A percentile compares a stretch with the other conserved stretches of the same genome.
Conservation (phyloP, 1,284 basidiomycete genomes). For the Trametes hirsuta region DNA sequence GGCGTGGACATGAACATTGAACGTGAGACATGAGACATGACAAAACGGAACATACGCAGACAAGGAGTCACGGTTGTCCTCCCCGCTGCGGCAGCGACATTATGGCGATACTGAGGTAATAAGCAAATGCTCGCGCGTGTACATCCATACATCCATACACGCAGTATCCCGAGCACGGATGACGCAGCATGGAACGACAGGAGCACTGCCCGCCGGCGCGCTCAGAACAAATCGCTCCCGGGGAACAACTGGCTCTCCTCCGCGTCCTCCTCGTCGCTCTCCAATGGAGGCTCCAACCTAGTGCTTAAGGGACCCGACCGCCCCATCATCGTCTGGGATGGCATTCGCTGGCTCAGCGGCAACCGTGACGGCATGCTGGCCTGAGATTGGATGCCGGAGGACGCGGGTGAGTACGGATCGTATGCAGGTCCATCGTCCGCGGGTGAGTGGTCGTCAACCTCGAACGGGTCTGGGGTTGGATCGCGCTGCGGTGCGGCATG, state of each 20-base stretch:
- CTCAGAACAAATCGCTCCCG: slow-evolving; percentile 57
- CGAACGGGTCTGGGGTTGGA: slow-evolving; percentile 38
- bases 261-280: slow-evolving; percentile 45
- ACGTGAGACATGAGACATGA: not conserved
- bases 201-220: not conserved
- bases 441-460: slow-evolving; percentile 35
- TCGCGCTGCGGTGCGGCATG: slow-evolving; percentile 25
- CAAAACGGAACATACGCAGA: not conserved
- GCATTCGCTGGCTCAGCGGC: slow-evolving; percentile 27
- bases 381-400: slow-evolving; percentile 22
- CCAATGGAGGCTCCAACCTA: slow-evolving; percentile 22
- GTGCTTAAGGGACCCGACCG: not conserved
- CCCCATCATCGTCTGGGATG: slow-evolving; percentile 6
- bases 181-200: not conserved
- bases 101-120: slow-evolving; percentile 15
- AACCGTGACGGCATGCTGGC: slow-evolving; percentile 14
- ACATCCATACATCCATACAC: not conserved
- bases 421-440: slow-evolving; percentile 16
- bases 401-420: slow-evolving; percentile 27
- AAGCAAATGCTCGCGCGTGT: not conserved
- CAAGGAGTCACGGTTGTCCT: not conserved
- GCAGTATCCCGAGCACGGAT: not conserved
- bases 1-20: not conserved
- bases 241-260: slow-evolving; percentile 54
- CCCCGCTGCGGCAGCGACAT: not conserved